Evolutionary conservation across 306 rosid genomes (phyloP).

Genomic region (Inga oerstediana): DNA sequence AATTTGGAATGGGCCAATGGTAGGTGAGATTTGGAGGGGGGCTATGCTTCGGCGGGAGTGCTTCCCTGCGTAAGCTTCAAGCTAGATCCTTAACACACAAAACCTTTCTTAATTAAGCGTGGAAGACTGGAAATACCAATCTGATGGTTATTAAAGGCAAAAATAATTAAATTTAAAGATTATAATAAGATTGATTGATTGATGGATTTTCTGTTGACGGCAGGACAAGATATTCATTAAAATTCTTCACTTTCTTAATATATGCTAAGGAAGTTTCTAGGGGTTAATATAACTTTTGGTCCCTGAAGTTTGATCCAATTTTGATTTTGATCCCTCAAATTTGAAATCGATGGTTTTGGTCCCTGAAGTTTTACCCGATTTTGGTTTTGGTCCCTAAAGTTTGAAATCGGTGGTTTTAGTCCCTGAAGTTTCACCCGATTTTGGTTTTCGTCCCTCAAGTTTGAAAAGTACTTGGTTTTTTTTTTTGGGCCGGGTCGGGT

Average conservation of each 20-base stretch:
- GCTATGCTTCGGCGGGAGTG: conserved; percentile 24
- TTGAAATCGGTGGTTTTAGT: too few species aligned
- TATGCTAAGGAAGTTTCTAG: not conserved
- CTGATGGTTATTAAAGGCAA: not conserved
- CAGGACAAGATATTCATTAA: not conserved
- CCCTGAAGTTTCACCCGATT: too few species aligned
- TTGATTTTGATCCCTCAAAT: too few species aligned
- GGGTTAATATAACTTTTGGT: too few species aligned
- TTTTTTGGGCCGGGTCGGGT: too few species aligned
- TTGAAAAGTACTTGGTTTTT: too few species aligned
- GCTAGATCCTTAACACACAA: conserved; percentile 5
- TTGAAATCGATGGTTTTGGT: too few species aligned
- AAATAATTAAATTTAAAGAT: not conserved
- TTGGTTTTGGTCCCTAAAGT: too few species aligned
- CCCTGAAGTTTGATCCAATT: too few species aligned
- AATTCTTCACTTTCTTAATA: not conserved
- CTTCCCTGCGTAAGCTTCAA: conserved; percentile 13
- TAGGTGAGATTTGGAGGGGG: not conserved
- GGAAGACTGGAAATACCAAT: not conserved
- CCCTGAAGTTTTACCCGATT: too few species aligned
- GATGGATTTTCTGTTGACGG: not conserved
- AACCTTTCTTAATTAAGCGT: not conserved
- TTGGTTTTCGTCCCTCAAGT: too few species aligned
- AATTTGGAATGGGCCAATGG: conserved; percentile 10
- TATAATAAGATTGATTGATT: too few species aligned